Base-by-base conservation (phyloP, 139 green algal species). In the Astrephomene gubernaculifera region DNA sequence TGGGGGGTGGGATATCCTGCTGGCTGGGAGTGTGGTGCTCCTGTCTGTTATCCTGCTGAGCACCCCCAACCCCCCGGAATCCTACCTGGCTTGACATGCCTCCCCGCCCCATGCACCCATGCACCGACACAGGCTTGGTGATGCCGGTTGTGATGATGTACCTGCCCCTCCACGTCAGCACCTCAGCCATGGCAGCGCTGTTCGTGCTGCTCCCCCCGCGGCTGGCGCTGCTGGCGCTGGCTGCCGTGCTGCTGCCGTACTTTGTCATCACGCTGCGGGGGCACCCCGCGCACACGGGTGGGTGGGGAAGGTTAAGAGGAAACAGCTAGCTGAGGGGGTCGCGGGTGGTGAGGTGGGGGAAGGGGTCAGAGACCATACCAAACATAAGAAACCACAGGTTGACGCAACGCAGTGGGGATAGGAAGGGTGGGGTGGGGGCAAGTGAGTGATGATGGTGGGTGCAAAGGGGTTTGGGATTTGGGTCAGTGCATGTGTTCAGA, bases 201-300 rank as follows among this genome's bases (percentile, higher is more conserved):
- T 92, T 93, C 52, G 78, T 76, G 45, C 80, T 93, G 54, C 44
- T 94, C 76, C 91, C 90, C 10, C 35, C 71, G 39, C 24, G 45
- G 5, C 22, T 36, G 31, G 88, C 86, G 38, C 25, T 61, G 31
- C 39, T 29, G 9, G 49, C 71, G 27, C 88, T 53, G 91, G 86
- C 38, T 41, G 82, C 38, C 21, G 73, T 88, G 7, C 70, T 95
- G 69, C 71, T 90, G 21, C 73, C 93, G 0, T 97, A 97, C 90
- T 97, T 95, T 60, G 67, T 63, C 4, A 64, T 88, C 43, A 96
- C 95, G 45, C 60, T 75, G 10, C 69, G 83, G 36, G 91, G 91
- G 0, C 64, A 90, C 29, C 92, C 94, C 4, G 89, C 94, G 78
- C 93, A 97, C 82, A 96, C 95, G 82, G 95, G 93, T 94, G 41